Evolutionary conservation across 371 early-diverging fungal genomes (phyloP), one percentile per base, ranked within the genome.

Genomic region (Ordospora pajunii): DNA sequence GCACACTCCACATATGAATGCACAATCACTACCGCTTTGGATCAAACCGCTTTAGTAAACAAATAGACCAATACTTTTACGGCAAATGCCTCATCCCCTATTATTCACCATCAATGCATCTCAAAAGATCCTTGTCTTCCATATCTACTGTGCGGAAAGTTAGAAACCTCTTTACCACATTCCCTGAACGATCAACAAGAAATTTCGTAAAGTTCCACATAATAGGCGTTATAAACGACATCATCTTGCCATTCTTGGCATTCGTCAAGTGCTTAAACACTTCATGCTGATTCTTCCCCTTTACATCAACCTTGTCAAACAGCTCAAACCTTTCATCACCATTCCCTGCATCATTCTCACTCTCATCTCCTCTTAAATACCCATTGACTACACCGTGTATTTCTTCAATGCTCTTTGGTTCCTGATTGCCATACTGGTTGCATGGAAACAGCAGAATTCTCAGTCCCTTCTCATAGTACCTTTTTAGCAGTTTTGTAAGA

Each of bases 251-350:
- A 10, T 87, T 84, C 4, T 84, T 79, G 78, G 90, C 91, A 10
- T 37, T 58, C 17, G 19, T 37, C 37, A 93, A 82, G 77, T 86
- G 91, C 44, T 87, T 81, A 80, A 87, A 92, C 42, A 93, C 82
- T 10, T 90, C 88, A 70, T 89, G 86, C 58, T 86, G 89, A 27
- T 90, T 83, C 25, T 86, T 80, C 9, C 92, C 92, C 75, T 90
- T 90, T n/a, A 93, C 92, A 48, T 90, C 89, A 77, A 92, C 87
- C 82, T 91, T 91, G 67, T 90, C 88, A 85, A 91, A 90, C 62
- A 94, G 79, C 32, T 89, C 89, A 87, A 92, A 93, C 0, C 87
- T 84, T 19, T 91, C 90, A 37, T 71, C 90, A 43, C 75, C 22
- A 49, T 72, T 73, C 0, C 23, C 46, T 27, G 14, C 1, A 45